phyloP scores from a whole-genome alignment of 257 asterid genomes.

The Rehmannia glutinosa region DNA sequence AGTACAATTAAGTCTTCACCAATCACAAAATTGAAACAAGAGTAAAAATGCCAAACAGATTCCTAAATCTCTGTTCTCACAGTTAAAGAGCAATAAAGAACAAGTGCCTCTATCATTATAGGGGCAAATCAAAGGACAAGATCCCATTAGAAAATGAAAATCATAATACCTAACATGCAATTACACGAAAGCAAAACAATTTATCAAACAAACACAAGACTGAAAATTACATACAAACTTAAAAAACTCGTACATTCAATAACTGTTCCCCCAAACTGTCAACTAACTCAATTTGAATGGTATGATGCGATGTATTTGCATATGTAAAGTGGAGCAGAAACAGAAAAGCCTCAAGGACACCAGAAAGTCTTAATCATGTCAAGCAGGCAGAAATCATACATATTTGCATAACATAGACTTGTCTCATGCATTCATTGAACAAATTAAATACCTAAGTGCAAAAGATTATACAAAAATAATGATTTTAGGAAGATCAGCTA shows the following conservation, averaged over 20 bases:
- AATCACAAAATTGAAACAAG: slow-evolving; percentile 13
- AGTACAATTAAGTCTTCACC: slow-evolving; percentile 1
- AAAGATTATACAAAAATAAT: neutral
- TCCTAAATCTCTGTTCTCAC: neutral
- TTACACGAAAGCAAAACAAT: neutral
- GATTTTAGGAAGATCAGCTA: slow-evolving; percentile 17
- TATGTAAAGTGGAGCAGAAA: neutral
- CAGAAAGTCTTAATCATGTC: neutral
- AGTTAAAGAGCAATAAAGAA: neutral
- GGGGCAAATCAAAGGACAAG: neutral
- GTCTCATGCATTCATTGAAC: neutral
- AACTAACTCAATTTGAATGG: neutral
- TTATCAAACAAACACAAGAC: neutral
- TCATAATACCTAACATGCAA: slow-evolving; percentile 3
- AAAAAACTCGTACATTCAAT: neutral
- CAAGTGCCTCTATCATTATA: neutral
- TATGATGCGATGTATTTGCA: neutral
- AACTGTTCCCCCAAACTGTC: neutral
- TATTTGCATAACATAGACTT: neutral
- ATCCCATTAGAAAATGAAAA: slow-evolving; percentile 10
- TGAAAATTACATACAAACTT: neutral
- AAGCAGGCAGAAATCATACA: slow-evolving; percentile 7
- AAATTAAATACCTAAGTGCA: neutral
- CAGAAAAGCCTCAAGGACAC: neutral
- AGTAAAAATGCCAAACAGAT: neutral